phyloP scores from a whole-genome alignment of 257 asterid species.

The Ilex asprella region DNA sequence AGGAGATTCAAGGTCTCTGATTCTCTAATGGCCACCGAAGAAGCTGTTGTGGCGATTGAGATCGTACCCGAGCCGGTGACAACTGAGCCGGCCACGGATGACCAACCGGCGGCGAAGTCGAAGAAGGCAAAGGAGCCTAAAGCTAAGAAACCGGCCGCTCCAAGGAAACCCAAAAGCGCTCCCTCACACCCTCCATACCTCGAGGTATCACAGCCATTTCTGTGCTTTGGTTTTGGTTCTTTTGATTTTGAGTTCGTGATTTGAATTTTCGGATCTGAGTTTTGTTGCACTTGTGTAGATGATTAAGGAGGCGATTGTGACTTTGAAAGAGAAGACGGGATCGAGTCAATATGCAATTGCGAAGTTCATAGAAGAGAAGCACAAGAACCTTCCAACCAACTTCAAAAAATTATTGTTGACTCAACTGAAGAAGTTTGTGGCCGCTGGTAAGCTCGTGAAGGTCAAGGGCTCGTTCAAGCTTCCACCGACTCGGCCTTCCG shows the following conservation, averaged over 20 bases:
- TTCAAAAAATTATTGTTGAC: conserved; percentile 45
- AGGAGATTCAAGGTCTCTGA: not conserved
- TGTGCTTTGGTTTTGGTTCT: not conserved
- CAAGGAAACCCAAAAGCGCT: conserved; percentile 26
- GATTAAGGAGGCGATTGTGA: conserved; percentile 48
- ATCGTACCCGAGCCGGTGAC: conserved; percentile 13
- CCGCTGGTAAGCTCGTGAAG: conserved; percentile 40
- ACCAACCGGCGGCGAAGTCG: conserved; percentile 13
- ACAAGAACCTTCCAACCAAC: conserved; percentile 44
- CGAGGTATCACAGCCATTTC: conserved; percentile 28
- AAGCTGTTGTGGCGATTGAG: conserved; percentile 12
- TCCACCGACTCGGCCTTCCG: conserved; percentile 21
- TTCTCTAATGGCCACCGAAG: conserved; percentile 19
- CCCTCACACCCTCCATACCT: conserved; percentile 50
- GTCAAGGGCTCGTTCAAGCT: conserved; percentile 50
- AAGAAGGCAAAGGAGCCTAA: conserved; percentile 24
- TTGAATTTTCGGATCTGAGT: not conserved
- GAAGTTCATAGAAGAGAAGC: conserved; percentile 56
- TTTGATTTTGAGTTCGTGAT: not conserved
- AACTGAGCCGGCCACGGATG: not conserved
- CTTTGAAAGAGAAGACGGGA: conserved; percentile 52
- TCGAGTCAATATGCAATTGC: conserved; percentile 61
- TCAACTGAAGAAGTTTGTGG: conserved; percentile 49
- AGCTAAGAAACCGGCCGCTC: conserved; percentile 29
- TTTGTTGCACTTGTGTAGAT: conserved; percentile 28